These are phyloP conservation scores for Lachnellula willkommii DNA, from an alignment of 2,329 filamentous ascomycete species.

Conservation along the genomic window DNA sequence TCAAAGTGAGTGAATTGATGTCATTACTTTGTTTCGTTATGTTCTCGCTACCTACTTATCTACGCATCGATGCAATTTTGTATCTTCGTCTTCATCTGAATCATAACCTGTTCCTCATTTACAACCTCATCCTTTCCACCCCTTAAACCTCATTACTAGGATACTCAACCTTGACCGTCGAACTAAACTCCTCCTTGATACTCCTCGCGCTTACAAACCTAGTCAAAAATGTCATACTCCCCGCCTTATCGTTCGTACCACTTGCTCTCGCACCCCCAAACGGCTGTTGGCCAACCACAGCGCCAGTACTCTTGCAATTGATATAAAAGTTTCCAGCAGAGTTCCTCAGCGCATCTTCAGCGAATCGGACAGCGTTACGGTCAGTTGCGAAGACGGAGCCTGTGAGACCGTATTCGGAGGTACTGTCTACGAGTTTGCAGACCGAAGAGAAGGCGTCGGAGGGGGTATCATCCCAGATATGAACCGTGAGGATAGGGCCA, in stretches of 20 bases:
- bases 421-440: constrained; percentile 62
- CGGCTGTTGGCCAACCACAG: constrained; percentile 67
- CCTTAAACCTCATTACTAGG: constrained; percentile 58
- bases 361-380: constrained; percentile 57
- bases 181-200: constrained; percentile 70
- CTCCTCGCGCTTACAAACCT: constrained; percentile 63
- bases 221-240: constrained; percentile 56
- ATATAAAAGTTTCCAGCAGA: constrained; percentile 80
- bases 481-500: constrained; percentile 67
- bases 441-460: constrained; percentile 51
- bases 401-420: constrained; percentile 73
- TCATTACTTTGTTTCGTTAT: too few relatives aligned
- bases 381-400: constrained; percentile 71
- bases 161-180: constrained; percentile 59
- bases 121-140: not conserved
- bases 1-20: too few relatives aligned
- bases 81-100: too few relatives aligned
- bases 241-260: constrained; percentile 70
- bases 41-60: too few relatives aligned
- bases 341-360: constrained; percentile 67
- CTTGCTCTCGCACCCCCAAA: constrained; percentile 64
- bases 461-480: constrained; percentile 70
- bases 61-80: too few relatives aligned
- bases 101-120: too few relatives aligned
- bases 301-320: constrained; percentile 75